Evolutionary conservation across 2,329 filamentous ascomycete species (phyloP).

Genomic region (Neopestalotiopsis clavispora): DNA sequence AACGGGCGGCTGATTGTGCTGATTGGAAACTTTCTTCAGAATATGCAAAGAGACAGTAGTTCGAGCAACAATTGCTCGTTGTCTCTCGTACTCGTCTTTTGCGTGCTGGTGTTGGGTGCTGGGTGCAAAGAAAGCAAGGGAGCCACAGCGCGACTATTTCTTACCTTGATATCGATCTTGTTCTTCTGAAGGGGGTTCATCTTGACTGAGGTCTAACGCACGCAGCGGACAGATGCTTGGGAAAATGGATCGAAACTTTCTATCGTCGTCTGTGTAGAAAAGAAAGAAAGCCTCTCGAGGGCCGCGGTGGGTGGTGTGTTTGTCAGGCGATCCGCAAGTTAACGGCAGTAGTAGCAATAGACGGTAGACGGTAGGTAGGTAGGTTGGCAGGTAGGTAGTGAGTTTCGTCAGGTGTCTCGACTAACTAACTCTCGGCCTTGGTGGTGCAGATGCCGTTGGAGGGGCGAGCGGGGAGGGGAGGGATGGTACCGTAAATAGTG

Average conservation of each 20-base stretch:
- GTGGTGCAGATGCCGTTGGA: constrained; percentile 10
- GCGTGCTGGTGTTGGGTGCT: background rate
- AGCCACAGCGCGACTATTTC: constrained; percentile 40
- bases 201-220: constrained; percentile 34
- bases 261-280: constrained; percentile 14
- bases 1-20: background rate
- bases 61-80: background rate
- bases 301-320: constrained; percentile 3
- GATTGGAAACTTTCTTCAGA: background rate
- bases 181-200: constrained; percentile 99
- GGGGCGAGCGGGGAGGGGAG: constrained; percentile 4
- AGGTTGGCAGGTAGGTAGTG: background rate
- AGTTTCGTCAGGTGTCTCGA: constrained; percentile 9
- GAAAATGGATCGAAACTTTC: constrained; percentile 18
- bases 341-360: background rate
- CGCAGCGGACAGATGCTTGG: background rate
- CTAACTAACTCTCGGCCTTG: background rate
- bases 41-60: background rate
- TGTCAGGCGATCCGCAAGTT: constrained; percentile 5
- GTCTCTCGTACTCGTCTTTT: background rate
- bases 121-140: background rate
- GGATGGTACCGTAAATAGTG: background rate
- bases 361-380: background rate
- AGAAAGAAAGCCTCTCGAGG: background rate
- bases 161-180: constrained; percentile 94